Percentiles rank a stretch among this genome's conserved stretches.
phyloP scores from a whole-genome alignment of 306 rosid genomes.

The Malus orientalis region DNA sequence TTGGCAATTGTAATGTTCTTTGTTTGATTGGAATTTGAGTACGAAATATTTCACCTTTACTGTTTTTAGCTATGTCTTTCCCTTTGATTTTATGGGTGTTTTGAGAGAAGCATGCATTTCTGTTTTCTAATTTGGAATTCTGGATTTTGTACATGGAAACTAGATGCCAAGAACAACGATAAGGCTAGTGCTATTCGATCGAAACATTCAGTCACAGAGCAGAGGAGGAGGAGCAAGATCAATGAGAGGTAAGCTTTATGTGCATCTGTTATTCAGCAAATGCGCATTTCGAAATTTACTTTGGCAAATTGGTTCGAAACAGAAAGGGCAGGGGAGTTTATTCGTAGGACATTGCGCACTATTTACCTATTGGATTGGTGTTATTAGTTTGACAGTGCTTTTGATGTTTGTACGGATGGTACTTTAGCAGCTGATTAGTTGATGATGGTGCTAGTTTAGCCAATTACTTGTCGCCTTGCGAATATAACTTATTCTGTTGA shows the following conservation, averaged over 20 bases:
- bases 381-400: not conserved
- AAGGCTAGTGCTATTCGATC: constrained; percentile 79
- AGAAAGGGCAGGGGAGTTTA: not conserved
- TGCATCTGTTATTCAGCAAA: not conserved
- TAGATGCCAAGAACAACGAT: constrained; percentile 72
- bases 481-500: not conserved
- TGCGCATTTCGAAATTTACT: not conserved
- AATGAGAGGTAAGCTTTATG: constrained; percentile 72
- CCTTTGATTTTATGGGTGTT: constrained; percentile 4
- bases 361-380: not conserved
- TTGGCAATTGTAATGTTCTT: not conserved
- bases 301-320: not conserved
- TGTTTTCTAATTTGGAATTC: constrained; percentile 5
- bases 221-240: constrained; percentile 98
- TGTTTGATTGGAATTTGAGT: not conserved
- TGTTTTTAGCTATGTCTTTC: not conserved
- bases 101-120: constrained; percentile 3
- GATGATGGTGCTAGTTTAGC: not conserved
- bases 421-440: not conserved
- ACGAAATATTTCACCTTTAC: not conserved
- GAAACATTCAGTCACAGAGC: constrained; percentile 97
- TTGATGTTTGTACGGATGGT: not conserved
- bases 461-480: not conserved
- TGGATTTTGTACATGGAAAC: constrained; percentile 17
- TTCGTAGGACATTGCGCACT: not conserved